Percentiles rank a stretch among this genome's conserved stretches.
Evolutionary conservation across 805 yeast genomes (phyloP).

Genomic region (Wilhelminamyces savonicus): DNA sequence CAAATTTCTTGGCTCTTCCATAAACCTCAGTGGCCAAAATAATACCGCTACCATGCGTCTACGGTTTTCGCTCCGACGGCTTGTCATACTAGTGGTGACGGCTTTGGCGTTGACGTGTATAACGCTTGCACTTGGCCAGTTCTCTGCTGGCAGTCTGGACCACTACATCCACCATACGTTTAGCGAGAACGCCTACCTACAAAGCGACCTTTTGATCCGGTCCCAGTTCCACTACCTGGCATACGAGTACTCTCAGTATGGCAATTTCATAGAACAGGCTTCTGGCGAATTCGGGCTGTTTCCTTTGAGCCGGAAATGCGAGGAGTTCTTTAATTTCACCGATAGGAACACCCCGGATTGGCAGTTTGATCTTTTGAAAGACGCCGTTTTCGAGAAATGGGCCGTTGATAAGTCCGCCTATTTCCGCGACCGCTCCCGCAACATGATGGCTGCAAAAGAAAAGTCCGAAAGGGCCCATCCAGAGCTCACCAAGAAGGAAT

Average conservation of each 20-base stretch:
- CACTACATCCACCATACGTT: no score
- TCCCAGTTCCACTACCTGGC: slow-evolving; percentile 17
- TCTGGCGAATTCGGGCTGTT: no score
- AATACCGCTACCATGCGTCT: no score
- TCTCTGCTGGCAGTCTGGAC: no score
- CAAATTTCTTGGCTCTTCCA: no score
- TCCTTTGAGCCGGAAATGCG: slow-evolving; percentile 20
- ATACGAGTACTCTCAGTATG: slow-evolving; percentile 14
- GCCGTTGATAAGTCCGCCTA: slow-evolving; percentile 12
- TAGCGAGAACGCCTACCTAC: slow-evolving; percentile 4
- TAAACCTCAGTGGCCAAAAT: no score
- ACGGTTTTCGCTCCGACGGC: no score
- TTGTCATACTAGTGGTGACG: no score
- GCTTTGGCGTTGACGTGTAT: no score
- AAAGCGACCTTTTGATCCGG: slow-evolving; percentile 9
- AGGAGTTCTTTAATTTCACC: slow-evolving; percentile 16
- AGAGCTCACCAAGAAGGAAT: neutral
- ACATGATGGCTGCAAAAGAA: neutral
- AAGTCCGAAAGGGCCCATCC: neutral
- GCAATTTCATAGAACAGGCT: slow-evolving; percentile 10
- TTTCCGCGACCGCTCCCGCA: slow-evolving; percentile 3
- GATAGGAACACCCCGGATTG: slow-evolving; percentile 14
- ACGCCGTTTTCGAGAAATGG: slow-evolving; percentile 12
- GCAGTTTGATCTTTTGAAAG: slow-evolving; percentile 9
- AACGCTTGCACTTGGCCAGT: no score